Conservation (phyloP, 2,329 filamentous ascomycete genomes). For the Rhinocladiella similis region DNA sequence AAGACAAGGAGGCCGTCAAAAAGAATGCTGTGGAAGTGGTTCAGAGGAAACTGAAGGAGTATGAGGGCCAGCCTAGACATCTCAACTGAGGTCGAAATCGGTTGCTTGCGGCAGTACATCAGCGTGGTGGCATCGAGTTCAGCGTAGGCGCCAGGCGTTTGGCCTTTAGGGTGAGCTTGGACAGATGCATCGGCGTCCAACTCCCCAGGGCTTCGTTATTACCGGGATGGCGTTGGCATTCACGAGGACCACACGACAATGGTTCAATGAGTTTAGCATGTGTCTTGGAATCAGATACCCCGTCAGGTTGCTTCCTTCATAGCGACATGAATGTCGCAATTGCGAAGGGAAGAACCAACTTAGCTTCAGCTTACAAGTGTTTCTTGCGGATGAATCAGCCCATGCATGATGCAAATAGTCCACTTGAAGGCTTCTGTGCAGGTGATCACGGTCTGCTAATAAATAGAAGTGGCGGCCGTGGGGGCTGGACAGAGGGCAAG, state of each 20-base stretch:
- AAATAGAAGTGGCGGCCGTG: too few relatives aligned
- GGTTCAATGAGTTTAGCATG: background rate
- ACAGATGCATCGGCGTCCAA: background rate
- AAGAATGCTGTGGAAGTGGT: constrained; percentile 60
- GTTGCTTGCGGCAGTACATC: background rate
- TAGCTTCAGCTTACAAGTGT: too few relatives aligned
- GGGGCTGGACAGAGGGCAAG: too few relatives aligned
- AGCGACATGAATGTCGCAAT: too few relatives aligned
- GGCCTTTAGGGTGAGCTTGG: background rate
- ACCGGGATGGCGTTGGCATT: background rate
- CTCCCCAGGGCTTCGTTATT: background rate
- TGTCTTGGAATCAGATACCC: background rate
- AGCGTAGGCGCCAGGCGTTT: constrained; percentile 17
- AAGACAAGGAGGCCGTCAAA: constrained; percentile 58
- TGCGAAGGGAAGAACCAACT: too few relatives aligned
- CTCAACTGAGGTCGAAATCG: background rate
- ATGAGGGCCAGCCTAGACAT: constrained; percentile 26
- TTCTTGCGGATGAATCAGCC: too few relatives aligned
- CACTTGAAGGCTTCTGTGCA: too few relatives aligned
- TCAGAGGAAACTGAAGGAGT: constrained; percentile 54
- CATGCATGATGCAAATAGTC: too few relatives aligned
- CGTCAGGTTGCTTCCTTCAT: too few relatives aligned
- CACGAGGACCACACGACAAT: too few relatives aligned
- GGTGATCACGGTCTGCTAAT: too few relatives aligned
- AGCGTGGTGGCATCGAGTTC: constrained; percentile 1